Evolutionary conservation across 768 basidiomycete genomes (phyloP), one percentile per base, ranked within the genome.

Genomic region (Naematelia encephala): DNA sequence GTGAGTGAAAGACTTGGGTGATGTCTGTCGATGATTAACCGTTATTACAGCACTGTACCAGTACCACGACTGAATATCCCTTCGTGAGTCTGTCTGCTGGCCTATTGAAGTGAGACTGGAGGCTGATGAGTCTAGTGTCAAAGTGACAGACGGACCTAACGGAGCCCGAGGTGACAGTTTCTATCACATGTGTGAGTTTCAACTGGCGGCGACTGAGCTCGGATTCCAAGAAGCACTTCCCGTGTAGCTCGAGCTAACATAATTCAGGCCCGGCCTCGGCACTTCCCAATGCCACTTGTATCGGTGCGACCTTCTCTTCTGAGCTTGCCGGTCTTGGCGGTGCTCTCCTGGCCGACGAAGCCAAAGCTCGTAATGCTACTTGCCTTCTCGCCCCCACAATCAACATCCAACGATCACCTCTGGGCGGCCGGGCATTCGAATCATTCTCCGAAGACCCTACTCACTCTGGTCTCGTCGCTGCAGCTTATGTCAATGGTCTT

Each of bases 71-170:
- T 87, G 16, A 80, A 78, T n/a, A 83, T 88, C 53, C 87, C 86
- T 10, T 54, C 47, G 62, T 62, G 45, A 57, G 61, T 50, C n/a
- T 1, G 26, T 22, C 21, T 86, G 57, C 73, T 79, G 51, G 86
- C 85, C 3, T 79, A 82, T 22, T 78, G 87, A 61, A 81, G 85
- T 16, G 85, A 87, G 83, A 84, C 84, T 73, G 84, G 85, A 21
- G 1, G 84, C 2, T 84, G 84, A 61, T 43, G 21, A 4, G 3
- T 12, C 14, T 4, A 80, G 83, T 26, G 79, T 88, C 64, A 82
- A 86, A 23, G 86, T 88, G 82, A 85, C 84, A 68, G 85, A 87
- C 76, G 86, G 85, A 5, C 86, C 86, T 25, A 86, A 86, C 83
- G 87, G 87, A 43, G 86, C 87, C 28, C 80, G 86, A 68, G 87